Base-by-base conservation (phyloP, 805 yeast genomes). In the Pichia phayaonensis region DNA sequence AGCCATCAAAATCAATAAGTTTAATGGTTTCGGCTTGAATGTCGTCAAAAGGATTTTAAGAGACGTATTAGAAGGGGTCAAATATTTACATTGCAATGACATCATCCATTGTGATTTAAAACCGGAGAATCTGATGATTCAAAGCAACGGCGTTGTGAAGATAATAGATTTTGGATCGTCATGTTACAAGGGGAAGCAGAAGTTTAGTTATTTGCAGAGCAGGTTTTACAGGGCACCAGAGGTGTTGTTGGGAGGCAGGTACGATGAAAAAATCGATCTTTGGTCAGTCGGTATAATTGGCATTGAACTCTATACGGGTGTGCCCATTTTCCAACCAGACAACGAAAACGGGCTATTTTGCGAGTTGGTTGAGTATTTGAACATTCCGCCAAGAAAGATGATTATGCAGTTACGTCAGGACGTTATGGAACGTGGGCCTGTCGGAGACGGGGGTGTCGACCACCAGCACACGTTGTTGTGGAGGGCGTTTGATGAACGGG, bases 241-340 rank as follows among this genome's bases (percentile, higher is more conserved):
- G 60, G 83, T 86, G 6, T 67, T 83, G 12, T 49, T 86, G 3
- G 94, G 92, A 1, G 77, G 85, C 12, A 69, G 80, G 34, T 85
- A 84, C 58, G 62, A 70, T 52, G 62, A 64, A n/a, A 72, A 68
- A 56, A 78, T 79, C 38, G 84, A 79, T 57, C 69, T 92, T 81
- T 94, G 99, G 99, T 92, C 98, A 0, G 71, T 90, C 42, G 99
- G 96, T 0, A 86, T 97, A 63, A 88, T 94, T 46, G 80, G 89
- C 34, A 95, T 94, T 1, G 99, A 94, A 66, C 70, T 92, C 45
- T 90, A 86, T 58, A 74, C 55, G 59, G 84, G 84, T 55, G 71
- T 29, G 53, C 79, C 66, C 0, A 53, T 77, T 13, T 70, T 79
- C 39, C 77, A 81, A 4, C 80, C 78, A 1, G 69, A 66, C 42